A percentile compares a stretch with the other conserved stretches of the same genome.
Conservation (phyloP, 192 early-diverging fungal genomes). For the Backusella parvicylindrica region DNA sequence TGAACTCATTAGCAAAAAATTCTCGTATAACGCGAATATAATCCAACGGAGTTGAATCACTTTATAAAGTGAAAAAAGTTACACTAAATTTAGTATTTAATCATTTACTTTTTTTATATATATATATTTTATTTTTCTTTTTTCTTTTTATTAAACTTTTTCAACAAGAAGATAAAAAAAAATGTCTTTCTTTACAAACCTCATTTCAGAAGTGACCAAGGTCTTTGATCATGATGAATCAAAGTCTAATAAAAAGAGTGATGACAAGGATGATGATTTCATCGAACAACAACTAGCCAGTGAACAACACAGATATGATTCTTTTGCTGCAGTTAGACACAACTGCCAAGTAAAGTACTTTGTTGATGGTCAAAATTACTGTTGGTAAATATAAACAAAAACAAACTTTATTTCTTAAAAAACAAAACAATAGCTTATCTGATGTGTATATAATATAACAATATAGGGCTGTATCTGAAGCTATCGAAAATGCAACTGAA, state of each 20-base stretch:
- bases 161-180: not conserved
- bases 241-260: not conserved
- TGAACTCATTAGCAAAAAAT: not conserved
- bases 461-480: conserved; percentile 63
- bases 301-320: conserved; percentile 58
- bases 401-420: too few relatives aligned
- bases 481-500: conserved; percentile 62
- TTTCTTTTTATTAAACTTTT: not conserved
- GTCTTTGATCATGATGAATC: conserved; percentile 23
- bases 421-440: not conserved
- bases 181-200: conserved; percentile 15
- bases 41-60: not conserved
- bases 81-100: conserved; percentile 4
- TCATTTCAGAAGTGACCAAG: conserved; percentile 17
- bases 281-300: conserved; percentile 34
- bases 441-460: not conserved
- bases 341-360: conserved; percentile 62
- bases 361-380: conserved; percentile 78
- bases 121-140: not conserved
- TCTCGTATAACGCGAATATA: not conserved
- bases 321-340: conserved; percentile 74
- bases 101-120: not conserved
- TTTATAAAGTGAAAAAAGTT: not conserved
- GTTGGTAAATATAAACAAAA: conserved; percentile 33
- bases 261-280: conserved; percentile 33